phyloP scores from a whole-genome alignment of 1,284 basidiomycete species.

The Gymnopus androsaceus region DNA sequence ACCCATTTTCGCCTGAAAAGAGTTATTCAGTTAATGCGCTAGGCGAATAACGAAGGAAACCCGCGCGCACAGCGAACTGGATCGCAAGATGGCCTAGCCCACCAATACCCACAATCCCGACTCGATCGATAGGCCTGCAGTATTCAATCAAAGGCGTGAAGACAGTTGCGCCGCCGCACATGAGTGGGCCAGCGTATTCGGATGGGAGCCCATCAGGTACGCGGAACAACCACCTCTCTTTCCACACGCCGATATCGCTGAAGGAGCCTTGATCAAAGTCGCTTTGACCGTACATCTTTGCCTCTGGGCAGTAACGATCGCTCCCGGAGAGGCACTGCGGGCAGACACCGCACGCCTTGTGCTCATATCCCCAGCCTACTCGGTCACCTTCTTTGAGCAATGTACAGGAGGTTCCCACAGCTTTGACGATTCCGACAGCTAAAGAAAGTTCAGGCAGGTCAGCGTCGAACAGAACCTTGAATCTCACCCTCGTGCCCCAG shows the following conservation, averaged over 20 bases:
- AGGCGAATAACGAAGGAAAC: no score
- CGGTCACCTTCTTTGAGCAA: constrained; percentile 44
- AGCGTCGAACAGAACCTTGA: no score
- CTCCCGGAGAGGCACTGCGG: constrained; percentile 32
- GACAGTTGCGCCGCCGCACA: no score
- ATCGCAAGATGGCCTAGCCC: constrained; percentile 40
- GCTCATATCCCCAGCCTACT: constrained; percentile 29
- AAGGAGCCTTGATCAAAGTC: constrained; percentile 38
- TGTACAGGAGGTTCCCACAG: neutral
- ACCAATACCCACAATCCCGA: constrained; percentile 38
- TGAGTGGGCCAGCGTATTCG: constrained; percentile 35
- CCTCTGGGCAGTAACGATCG: constrained; percentile 11
- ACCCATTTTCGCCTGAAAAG: constrained; percentile 45
- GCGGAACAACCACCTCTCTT: constrained; percentile 33
- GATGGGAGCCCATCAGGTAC: constrained; percentile 34
- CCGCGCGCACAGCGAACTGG: constrained; percentile 38
- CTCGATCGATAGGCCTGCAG: constrained; percentile 33
- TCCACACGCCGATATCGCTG: constrained; percentile 29
- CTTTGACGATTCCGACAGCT: neutral
- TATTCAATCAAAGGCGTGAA: constrained; percentile 16
- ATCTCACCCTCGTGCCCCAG: constrained; percentile 54
- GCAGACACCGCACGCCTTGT: constrained; percentile 25
- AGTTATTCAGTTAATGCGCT: no score
- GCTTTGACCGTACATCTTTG: constrained; percentile 25
- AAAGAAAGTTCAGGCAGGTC: no score